These are phyloP conservation scores for Tuber umbilicatum DNA, from an alignment of 495 filamentous ascomycete genomes.

Conservation along the genomic window DNA sequence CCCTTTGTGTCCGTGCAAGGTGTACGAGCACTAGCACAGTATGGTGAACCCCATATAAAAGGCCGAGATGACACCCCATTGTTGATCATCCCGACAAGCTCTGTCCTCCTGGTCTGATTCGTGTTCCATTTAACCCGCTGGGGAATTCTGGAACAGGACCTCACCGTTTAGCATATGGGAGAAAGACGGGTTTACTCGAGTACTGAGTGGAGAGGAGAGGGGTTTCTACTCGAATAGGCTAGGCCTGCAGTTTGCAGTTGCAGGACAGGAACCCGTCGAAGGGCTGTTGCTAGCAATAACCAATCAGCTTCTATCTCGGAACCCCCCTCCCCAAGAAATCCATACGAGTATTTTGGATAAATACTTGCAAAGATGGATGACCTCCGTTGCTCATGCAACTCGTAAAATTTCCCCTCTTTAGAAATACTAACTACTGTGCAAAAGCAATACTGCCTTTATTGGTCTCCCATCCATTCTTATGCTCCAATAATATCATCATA, in stretches of 20 bases:
- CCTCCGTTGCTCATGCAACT: not conserved
- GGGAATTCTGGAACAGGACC: not conserved
- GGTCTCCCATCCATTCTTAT: not conserved
- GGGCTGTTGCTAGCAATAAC: not conserved
- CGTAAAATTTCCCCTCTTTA: not conserved
- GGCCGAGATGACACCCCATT: not conserved
- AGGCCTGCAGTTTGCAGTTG: not conserved
- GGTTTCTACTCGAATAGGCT: not conserved
- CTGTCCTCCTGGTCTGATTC: not conserved
- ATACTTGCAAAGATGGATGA: not conserved
- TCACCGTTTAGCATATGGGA: not conserved
- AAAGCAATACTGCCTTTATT: not conserved
- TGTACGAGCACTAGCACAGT: not conserved
- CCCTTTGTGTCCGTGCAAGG: not conserved
- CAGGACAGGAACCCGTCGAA: not conserved
- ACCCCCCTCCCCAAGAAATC: not conserved
- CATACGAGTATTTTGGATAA: not conserved
- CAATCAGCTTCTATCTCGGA: not conserved
- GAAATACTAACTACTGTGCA: not conserved
- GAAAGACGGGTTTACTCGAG: conserved; percentile 1
- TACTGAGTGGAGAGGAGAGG: too few species aligned
- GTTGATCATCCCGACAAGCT: not conserved
- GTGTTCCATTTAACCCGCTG: not conserved
- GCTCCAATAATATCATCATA: conserved; percentile 15
- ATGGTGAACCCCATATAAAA: not conserved